Conservation (phyloP, 1,284 basidiomycete species). For the Xanthoconium separans region DNA sequence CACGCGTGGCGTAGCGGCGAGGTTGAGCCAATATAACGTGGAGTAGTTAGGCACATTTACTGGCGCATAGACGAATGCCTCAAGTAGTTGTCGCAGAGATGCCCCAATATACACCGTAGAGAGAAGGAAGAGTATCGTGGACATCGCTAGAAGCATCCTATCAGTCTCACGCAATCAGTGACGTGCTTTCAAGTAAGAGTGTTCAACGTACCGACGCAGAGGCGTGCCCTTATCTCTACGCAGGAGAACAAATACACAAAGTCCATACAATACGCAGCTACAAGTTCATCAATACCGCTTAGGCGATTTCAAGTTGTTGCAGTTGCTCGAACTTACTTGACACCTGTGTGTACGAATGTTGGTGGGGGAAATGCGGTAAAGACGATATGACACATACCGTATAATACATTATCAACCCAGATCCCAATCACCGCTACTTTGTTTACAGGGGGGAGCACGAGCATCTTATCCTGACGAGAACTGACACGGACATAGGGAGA, state of each 20-base stretch:
- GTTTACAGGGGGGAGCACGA: background rate
- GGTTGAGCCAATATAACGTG: background rate
- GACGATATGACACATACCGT: background rate
- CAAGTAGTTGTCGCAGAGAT: slow-evolving; percentile 3
- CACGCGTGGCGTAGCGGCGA: too few relatives aligned
- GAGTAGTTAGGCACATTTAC: background rate
- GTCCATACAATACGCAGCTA: slow-evolving; percentile 1
- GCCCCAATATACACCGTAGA: background rate
- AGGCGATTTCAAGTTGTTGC: too few relatives aligned
- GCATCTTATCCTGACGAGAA: background rate
- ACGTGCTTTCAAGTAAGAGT: too few relatives aligned
- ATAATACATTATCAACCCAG: slow-evolving; percentile 5
- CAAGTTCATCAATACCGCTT: background rate
- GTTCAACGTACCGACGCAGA: background rate
- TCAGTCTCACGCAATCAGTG: background rate
- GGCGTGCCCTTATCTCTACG: background rate
- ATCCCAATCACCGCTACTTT: slow-evolving; percentile 6
- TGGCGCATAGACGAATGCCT: slow-evolving; percentile 1
- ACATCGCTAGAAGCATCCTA: slow-evolving; percentile 3
- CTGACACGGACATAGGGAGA: too few relatives aligned
- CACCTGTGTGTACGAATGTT: background rate
- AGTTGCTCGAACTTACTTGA: background rate
- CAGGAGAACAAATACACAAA: background rate
- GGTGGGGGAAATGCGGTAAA: background rate
- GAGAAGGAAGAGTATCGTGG: background rate